Conservation (phyloP, 1,284 basidiomycete species). For the Pterula multifida region DNA sequence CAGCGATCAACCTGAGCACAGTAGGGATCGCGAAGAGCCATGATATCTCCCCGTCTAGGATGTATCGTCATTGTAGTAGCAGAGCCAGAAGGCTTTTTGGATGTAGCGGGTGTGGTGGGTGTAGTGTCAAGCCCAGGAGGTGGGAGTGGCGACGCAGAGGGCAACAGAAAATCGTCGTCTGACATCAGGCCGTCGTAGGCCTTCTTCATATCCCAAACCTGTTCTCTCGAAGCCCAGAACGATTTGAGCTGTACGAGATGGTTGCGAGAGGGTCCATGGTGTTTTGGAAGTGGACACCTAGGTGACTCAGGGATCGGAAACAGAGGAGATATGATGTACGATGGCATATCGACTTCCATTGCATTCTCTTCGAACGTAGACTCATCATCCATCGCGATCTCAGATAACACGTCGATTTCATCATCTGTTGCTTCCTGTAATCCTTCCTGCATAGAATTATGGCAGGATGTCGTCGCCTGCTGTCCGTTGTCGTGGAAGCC, state of each 20-base stretch:
- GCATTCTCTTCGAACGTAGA: background rate
- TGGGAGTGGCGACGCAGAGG: slow-evolving; percentile 8
- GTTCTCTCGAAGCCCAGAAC: slow-evolving; percentile 43
- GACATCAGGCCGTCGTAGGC: slow-evolving; percentile 15
- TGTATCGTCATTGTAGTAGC: slow-evolving; percentile 33
- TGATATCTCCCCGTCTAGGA: slow-evolving; percentile 53
- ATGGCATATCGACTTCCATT: background rate
- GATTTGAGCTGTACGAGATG: slow-evolving; percentile 43
- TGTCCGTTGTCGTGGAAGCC: background rate
- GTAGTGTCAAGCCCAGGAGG: slow-evolving; percentile 10
- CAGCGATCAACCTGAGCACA: slow-evolving; percentile 42
- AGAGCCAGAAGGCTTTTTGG: background rate
- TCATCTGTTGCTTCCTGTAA: background rate
- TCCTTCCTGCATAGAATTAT: background rate
- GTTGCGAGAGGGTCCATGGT: slow-evolving; percentile 49
- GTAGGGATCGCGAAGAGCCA: slow-evolving; percentile 41
- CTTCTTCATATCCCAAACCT: slow-evolving; percentile 32
- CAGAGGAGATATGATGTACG: background rate
- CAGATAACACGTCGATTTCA: background rate
- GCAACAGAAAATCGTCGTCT: slow-evolving; percentile 12
- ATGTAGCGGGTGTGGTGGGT: slow-evolving; percentile 14
- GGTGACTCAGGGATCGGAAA: background rate
- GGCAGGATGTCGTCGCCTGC: background rate
- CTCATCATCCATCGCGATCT: background rate
- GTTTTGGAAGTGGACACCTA: slow-evolving; percentile 5